A percentile compares a stretch with the other conserved stretches of the same genome.
Evolutionary conservation across 2,329 filamentous ascomycete species (phyloP).

Genomic region (Fusarium decemcellulare): DNA sequence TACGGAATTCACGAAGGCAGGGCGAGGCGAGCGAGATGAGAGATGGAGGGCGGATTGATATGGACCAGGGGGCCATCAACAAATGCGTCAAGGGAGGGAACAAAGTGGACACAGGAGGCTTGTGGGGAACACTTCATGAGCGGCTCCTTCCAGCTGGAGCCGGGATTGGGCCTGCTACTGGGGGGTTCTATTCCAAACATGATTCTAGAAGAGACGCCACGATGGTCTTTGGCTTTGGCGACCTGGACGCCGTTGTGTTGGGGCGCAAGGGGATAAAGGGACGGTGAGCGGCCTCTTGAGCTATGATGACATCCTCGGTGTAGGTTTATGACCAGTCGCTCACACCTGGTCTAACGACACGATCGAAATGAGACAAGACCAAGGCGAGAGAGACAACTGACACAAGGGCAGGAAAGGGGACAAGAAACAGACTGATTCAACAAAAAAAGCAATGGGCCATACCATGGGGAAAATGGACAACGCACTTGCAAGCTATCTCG

Average conservation of each 20-base stretch:
- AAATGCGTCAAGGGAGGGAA: conserved; percentile 34
- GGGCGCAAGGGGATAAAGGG: conserved; percentile 26
- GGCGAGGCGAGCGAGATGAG: conserved; percentile 41
- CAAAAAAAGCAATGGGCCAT: conserved; percentile 34
- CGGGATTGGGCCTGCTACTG: conserved; percentile 37
- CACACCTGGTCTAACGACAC: conserved; percentile 32
- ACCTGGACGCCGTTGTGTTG: conserved; percentile 17
- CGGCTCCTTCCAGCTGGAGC: conserved; percentile 26
- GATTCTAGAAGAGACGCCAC: conserved; percentile 48
- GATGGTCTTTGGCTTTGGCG: conserved; percentile 21
- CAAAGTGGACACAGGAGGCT: conserved; percentile 32
- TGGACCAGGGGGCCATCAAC: conserved; percentile 35
- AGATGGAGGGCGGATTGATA: conserved; percentile 42
- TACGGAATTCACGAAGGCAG: conserved; percentile 35
- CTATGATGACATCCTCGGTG: conserved; percentile 40
- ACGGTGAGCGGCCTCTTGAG: conserved; percentile 33
- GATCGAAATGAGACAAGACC: conserved; percentile 37
- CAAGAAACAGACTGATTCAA: conserved; percentile 30
- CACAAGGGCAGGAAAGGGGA: conserved; percentile 6
- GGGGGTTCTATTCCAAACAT: conserved; percentile 43
- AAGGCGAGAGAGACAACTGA: conserved; percentile 27
- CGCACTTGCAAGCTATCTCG: conserved; percentile 30
- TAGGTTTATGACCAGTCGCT: conserved; percentile 40
- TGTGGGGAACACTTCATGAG: conserved; percentile 44
- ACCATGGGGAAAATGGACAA: conserved; percentile 10